Conservation (phyloP, 2,329 filamentous ascomycete species). For the Huntiella bhutanensis region DNA sequence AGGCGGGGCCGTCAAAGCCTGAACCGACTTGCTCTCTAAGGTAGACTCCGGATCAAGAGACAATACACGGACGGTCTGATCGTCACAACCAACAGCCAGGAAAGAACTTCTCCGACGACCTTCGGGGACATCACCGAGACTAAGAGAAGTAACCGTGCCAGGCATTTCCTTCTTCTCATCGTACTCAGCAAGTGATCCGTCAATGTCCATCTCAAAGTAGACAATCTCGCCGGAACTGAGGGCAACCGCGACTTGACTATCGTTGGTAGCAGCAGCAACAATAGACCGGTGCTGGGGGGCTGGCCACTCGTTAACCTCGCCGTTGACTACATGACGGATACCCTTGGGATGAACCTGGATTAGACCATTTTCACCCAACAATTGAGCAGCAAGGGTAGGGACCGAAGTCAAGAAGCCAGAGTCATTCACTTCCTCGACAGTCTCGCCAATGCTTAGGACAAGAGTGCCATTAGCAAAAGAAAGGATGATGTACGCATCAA, state of each 20-base stretch:
- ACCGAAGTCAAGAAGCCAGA: slow-evolving; percentile 81
- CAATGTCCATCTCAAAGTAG: slow-evolving; percentile 92
- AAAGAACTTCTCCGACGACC: slow-evolving; percentile 79
- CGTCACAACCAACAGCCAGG: slow-evolving; percentile 88
- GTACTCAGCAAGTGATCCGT: slow-evolving; percentile 81
- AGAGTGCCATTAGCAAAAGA: slow-evolving; percentile 81
- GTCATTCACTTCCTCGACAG: slow-evolving; percentile 86
- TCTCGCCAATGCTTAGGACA: slow-evolving; percentile 88
- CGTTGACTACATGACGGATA: slow-evolving; percentile 69
- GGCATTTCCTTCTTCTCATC: slow-evolving; percentile 92
- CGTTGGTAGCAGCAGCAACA: slow-evolving; percentile 82
- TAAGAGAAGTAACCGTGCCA: slow-evolving; percentile 86
- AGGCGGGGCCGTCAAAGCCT: slow-evolving; percentile 77
- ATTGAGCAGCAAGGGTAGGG: slow-evolving; percentile 78
- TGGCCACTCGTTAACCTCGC: slow-evolving; percentile 78
- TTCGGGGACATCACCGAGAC: slow-evolving; percentile 78
- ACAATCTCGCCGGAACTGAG: slow-evolving; percentile 92
- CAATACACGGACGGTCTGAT: slow-evolving; percentile 84
- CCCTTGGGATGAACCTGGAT: slow-evolving; percentile 95
- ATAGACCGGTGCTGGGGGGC: slow-evolving; percentile 88
- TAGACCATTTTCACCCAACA: slow-evolving; percentile 80
- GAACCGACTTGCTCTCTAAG: slow-evolving; percentile 82
- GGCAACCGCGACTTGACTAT: slow-evolving; percentile 80
- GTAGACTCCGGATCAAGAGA: slow-evolving; percentile 81
- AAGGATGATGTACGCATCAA: slow-evolving; percentile 87